A percentile compares a stretch with the other conserved stretches of the same genome.
phyloP scores from a whole-genome alignment of 2,329 filamentous ascomycete species.

The Penicillium sp. region DNA sequence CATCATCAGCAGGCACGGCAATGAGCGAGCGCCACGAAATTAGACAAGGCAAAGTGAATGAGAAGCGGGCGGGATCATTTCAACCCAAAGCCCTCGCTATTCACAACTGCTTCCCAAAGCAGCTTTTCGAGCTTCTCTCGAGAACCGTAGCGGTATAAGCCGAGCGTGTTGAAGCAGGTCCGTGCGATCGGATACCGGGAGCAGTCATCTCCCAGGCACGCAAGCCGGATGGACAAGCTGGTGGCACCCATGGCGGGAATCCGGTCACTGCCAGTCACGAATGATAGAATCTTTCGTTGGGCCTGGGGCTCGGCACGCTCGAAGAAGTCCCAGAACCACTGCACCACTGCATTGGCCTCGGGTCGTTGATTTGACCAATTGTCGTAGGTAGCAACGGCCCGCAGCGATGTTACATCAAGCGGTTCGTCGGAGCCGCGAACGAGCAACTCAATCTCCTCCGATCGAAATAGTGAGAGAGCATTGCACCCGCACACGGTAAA shows the following conservation, averaged over 20 bases:
- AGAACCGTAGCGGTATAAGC: constrained; percentile 72
- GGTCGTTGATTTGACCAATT: constrained; percentile 66
- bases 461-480: constrained; percentile 81
- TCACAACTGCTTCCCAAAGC: constrained; percentile 83
- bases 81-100: constrained; percentile 90
- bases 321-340: constrained; percentile 90
- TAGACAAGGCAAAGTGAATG: neutral
- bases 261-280: constrained; percentile 87
- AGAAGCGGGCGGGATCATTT: constrained; percentile 51
- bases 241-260: constrained; percentile 87
- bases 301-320: constrained; percentile 64
- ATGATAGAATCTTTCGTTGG: constrained; percentile 78
- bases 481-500: constrained; percentile 90
- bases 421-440: constrained; percentile 82
- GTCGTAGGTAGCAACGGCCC: constrained; percentile 78
- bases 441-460: constrained; percentile 88
- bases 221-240: constrained; percentile 74
- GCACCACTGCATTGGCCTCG: constrained; percentile 68
- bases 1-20: constrained; percentile 4
- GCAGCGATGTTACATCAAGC: constrained; percentile 75
- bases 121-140: constrained; percentile 69
- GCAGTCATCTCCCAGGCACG: constrained; percentile 74
- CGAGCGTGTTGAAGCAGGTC: constrained; percentile 88
- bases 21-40: neutral
- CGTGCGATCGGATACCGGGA: constrained; percentile 80